Conservation (phyloP, 768 basidiomycete species). For the Holtermanniella nyarrowii region DNA sequence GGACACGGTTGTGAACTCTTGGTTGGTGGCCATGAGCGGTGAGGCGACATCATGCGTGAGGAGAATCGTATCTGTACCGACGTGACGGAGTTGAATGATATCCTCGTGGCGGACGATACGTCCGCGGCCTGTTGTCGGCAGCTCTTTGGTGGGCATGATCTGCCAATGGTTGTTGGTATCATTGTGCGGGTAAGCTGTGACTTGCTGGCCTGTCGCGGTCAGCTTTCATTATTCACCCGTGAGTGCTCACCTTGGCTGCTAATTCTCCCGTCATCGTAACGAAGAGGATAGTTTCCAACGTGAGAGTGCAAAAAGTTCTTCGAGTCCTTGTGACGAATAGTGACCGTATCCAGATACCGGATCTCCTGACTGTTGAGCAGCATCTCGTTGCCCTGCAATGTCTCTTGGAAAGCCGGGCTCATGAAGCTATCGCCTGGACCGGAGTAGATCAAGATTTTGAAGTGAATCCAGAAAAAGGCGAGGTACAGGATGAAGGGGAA, state of each 20-base stretch:
- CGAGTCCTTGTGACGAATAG: constrained; percentile 81
- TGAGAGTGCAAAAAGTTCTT: constrained; percentile 94
- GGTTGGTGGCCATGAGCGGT: constrained; percentile 92
- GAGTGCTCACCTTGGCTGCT: constrained; percentile 65
- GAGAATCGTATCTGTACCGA: constrained; percentile 68
- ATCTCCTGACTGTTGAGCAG: constrained; percentile 87
- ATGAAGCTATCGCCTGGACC: constrained; percentile 93
- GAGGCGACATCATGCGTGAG: constrained; percentile 97
- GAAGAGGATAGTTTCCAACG: constrained; percentile 75
- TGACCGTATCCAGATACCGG: constrained; percentile 80
- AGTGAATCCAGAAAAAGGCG: constrained; percentile 92
- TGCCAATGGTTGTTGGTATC: constrained; percentile 96
- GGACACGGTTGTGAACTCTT: constrained; percentile 90
- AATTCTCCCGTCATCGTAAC: constrained; percentile 90
- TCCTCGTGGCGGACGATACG: constrained; percentile 85
- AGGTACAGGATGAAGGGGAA: constrained; percentile 86
- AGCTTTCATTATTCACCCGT: not conserved
- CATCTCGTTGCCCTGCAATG: constrained; percentile 80
- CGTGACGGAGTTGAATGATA: constrained; percentile 75
- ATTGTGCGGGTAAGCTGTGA: constrained; percentile 87
- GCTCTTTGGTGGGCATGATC: constrained; percentile 84
- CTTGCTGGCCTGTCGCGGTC: constrained; percentile 64
- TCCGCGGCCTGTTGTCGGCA: constrained; percentile 87
- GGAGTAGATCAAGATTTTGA: constrained; percentile 72
- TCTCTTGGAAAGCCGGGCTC: constrained; percentile 97